Evolutionary conservation across 768 basidiomycete species (phyloP).

Genomic region (Trametes maxima): DNA sequence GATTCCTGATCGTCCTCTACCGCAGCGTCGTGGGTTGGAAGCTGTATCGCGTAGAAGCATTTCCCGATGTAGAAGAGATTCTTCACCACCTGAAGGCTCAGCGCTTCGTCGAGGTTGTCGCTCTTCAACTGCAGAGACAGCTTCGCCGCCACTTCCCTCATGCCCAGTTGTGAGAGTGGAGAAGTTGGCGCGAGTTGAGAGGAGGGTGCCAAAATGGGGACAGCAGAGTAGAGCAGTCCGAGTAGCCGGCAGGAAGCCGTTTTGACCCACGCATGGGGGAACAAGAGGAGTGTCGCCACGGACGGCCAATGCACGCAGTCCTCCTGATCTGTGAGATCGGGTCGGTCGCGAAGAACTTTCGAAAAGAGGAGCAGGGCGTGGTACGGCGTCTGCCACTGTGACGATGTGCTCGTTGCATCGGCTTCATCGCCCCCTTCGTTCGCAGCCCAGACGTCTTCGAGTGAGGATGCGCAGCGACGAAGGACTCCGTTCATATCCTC

Average conservation of each 20-base stretch:
- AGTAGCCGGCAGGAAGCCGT: constrained; percentile 76
- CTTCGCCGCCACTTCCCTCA: constrained; percentile 75
- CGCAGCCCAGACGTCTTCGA: constrained; percentile 35
- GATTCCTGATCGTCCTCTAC: constrained; percentile 34
- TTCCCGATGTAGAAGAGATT: constrained; percentile 93
- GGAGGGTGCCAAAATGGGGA: constrained; percentile 45
- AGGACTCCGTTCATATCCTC: constrained; percentile 59
- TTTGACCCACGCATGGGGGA: constrained; percentile 95
- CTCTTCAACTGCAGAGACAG: constrained; percentile 81
- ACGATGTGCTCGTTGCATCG: constrained; percentile 41
- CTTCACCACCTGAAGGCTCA: constrained; percentile 88
- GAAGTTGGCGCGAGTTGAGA: constrained; percentile 31
- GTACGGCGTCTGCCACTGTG: constrained; percentile 77
- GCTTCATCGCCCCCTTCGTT: constrained; percentile 45
- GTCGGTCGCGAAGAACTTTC: constrained; percentile 63
- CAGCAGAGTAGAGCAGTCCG: constrained; percentile 64
- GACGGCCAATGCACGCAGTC: constrained; percentile 62
- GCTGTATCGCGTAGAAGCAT: constrained; percentile 60
- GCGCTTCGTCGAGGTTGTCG: constrained; percentile 67
- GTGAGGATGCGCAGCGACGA: constrained; percentile 42
- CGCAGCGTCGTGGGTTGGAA: constrained; percentile 17
- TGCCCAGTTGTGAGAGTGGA: constrained; percentile 54
- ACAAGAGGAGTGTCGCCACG: constrained; percentile 70
- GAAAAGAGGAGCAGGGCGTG: constrained; percentile 68
- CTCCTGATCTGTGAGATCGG: constrained; percentile 47